phyloP scores from a whole-genome alignment of 2,329 filamentous ascomycete species.

The Ophiostoma australiae region DNA sequence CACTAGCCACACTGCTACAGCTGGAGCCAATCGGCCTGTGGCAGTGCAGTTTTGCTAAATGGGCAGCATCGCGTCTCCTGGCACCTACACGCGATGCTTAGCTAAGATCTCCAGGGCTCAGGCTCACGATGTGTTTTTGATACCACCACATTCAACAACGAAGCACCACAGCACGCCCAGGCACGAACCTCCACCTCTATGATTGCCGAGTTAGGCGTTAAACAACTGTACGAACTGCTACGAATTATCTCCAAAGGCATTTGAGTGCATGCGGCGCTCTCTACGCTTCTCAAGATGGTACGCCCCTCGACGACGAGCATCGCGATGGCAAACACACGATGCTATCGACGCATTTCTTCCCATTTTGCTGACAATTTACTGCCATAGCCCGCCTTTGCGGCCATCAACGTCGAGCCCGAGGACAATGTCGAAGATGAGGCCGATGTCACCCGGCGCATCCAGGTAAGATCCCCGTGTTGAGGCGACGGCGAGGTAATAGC shows the following conservation, averaged over 20 bases:
- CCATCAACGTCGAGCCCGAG: slow-evolving; percentile 91
- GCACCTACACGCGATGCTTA: slow-evolving; percentile 20
- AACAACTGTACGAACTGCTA: not conserved
- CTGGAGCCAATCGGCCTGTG: slow-evolving; percentile 14
- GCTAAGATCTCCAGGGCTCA: not conserved
- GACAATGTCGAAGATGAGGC: slow-evolving; percentile 85
- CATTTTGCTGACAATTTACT: slow-evolving; percentile 14
- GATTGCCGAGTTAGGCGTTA: not conserved
- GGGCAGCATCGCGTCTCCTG: slow-evolving; percentile 23
- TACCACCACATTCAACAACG: not conserved
- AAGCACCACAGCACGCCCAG: not conserved
- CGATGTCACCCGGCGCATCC: slow-evolving; percentile 91
- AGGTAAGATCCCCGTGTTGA: slow-evolving; percentile 41
- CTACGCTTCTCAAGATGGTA: slow-evolving; percentile 21
- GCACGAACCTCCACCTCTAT: not conserved
- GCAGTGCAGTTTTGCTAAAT: slow-evolving; percentile 22
- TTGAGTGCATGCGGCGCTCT: slow-evolving; percentile 9
- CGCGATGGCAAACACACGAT: not conserved
- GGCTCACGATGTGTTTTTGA: not conserved
- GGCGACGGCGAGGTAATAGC: not conserved
- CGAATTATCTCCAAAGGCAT: not conserved
- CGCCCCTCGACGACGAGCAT: not conserved
- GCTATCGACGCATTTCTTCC: not conserved
- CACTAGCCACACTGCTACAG: slow-evolving; percentile 19
- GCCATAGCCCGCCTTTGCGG: slow-evolving; percentile 63